These are phyloP conservation scores for Aulographum hederae DNA, from an alignment of 2,329 filamentous ascomycete species.

Conservation along the genomic window DNA sequence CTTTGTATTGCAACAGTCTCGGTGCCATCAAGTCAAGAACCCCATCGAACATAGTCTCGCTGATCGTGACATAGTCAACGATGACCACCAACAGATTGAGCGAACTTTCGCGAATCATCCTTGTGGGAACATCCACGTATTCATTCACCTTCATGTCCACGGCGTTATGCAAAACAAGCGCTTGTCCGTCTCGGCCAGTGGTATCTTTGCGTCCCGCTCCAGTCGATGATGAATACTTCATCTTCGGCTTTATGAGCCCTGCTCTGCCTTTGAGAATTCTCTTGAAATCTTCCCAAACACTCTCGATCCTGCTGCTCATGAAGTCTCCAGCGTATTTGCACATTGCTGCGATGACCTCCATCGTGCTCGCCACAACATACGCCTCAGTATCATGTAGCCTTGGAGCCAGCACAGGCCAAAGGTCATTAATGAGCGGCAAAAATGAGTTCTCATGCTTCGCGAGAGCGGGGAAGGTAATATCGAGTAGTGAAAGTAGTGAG, in stretches of 20 bases:
- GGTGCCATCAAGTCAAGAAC: constrained; percentile 41
- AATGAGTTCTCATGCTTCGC: constrained; percentile 65
- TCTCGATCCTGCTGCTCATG: constrained; percentile 54
- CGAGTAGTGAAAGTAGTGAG: constrained; percentile 59
- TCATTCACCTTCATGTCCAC: background rate
- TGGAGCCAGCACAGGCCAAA: constrained; percentile 72
- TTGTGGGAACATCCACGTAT: constrained; percentile 37
- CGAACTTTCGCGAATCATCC: constrained; percentile 46
- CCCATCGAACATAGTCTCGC: constrained; percentile 54
- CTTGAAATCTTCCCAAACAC: constrained; percentile 44
- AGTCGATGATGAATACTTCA: too few species aligned
- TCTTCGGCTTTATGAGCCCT: background rate
- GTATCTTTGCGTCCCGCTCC: background rate
- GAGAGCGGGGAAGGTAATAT: constrained; percentile 53
- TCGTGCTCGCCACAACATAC: constrained; percentile 52
- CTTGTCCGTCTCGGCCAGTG: too few species aligned
- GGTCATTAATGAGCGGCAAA: constrained; percentile 69
- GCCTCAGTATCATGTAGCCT: constrained; percentile 48
- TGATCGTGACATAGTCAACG: constrained; percentile 43
- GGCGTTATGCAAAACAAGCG: background rate
- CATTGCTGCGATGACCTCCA: constrained; percentile 48
- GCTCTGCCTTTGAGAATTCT: constrained; percentile 10
- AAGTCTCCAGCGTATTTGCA: constrained; percentile 66
- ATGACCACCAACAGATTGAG: constrained; percentile 40
- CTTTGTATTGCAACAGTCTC: constrained; percentile 16